These are phyloP conservation scores for Candida orba DNA, from an alignment of 805 yeast genomes.

Conservation along the genomic window DNA sequence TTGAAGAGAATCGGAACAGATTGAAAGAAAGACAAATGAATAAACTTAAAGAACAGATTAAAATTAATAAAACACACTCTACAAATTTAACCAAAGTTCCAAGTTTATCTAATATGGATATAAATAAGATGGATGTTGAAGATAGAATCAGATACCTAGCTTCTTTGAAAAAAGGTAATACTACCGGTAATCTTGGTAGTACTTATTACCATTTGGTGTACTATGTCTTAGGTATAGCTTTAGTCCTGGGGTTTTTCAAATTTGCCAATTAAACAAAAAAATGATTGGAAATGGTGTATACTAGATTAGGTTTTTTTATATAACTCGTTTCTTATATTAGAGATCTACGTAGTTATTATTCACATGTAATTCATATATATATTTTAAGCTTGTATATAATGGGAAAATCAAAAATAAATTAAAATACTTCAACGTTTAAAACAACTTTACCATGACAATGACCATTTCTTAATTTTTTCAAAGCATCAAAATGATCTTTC, in stretches of 20 bases:
- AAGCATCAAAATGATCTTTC: constrained; percentile 49
- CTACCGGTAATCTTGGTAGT: neutral
- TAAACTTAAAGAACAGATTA: neutral
- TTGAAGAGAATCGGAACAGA: constrained; percentile 27
- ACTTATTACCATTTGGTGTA: constrained; percentile 18
- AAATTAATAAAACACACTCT: neutral
- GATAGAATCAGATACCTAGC: constrained; percentile 49
- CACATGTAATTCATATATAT: too few species aligned
- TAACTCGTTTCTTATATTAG: too few species aligned
- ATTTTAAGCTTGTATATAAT: neutral
- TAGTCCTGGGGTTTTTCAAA: constrained; percentile 21
- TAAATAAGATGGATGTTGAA: constrained; percentile 39
- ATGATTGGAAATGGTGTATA: neutral
- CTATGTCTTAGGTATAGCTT: constrained; percentile 28
- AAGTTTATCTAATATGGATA: constrained; percentile 29
- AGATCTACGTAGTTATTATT: too few species aligned
- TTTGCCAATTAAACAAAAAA: constrained; percentile 14
- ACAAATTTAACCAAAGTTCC: neutral
- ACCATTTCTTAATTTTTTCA: constrained; percentile 41
- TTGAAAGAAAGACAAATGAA: constrained; percentile 18
- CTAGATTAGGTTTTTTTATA: neutral
- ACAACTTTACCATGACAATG: constrained; percentile 66
- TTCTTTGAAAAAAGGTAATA: constrained; percentile 13
- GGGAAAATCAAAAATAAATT: neutral
- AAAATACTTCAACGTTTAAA: constrained; percentile 36